These are phyloP conservation scores for Arxiozyma heterogenica DNA, from an alignment of 1,139 yeast species.

Conservation along the genomic window DNA sequence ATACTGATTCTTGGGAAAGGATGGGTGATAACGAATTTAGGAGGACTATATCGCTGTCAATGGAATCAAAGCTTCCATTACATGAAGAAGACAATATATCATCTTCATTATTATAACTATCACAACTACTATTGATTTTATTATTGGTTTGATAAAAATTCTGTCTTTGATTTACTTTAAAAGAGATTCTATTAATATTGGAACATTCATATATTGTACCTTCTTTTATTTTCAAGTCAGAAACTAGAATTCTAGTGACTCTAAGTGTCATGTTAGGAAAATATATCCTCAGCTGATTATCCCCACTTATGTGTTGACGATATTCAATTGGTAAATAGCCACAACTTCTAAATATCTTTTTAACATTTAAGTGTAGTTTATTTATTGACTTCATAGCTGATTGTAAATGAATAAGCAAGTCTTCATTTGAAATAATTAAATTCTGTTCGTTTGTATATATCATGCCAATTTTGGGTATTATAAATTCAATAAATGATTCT, in stretches of 20 bases:
- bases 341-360: constrained; percentile 34
- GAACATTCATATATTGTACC: constrained; percentile 37
- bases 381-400: constrained; percentile 34
- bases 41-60: not conserved
- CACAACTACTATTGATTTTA: not conserved
- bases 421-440: constrained; percentile 34
- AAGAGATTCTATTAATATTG: too few species aligned
- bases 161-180: not conserved
- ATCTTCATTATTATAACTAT: constrained; percentile 9
- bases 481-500: constrained; percentile 50
- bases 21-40: constrained; percentile 6
- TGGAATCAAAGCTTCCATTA: not conserved
- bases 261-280: constrained; percentile 49
- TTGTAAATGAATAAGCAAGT: constrained; percentile 38
- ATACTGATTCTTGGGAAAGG: not conserved
- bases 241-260: constrained; percentile 42
- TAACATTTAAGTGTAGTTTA: constrained; percentile 21
- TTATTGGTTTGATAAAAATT: too few species aligned
- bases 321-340: constrained; percentile 41
- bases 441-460: not conserved
- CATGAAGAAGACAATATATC: not conserved
- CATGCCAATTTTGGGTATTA: constrained; percentile 35
- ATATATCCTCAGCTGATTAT: constrained; percentile 38
- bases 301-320: constrained; percentile 27
- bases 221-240: constrained; percentile 42